Evolutionary conservation across 495 filamentous ascomycete genomes (phyloP), one percentile per base, ranked within the genome.

Genomic region (Immersiella caudata): DNA sequence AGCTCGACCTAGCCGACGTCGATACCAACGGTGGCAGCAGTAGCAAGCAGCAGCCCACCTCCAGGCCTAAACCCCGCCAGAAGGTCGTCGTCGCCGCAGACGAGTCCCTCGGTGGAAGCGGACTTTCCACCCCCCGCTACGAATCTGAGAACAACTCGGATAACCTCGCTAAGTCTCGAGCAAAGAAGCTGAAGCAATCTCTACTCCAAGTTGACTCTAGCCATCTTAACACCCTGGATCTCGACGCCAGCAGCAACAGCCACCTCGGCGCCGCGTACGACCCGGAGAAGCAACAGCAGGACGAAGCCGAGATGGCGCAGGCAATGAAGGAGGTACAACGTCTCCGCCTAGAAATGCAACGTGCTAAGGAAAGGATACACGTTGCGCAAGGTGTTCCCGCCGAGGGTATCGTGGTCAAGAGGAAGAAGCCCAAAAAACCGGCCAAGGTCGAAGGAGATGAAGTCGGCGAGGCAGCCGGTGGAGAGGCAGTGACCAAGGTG

Each of bases 311-410:
- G 76, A 94, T 97, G 91, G 84, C 82, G 29, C 88, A 84, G 73
- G 95, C 94, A 5, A 87, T 96, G 81, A 87, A 88, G 74, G 89
- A 97, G 74, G 90, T 99, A 16, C 94, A 97, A 80, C 83, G 87
- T 58, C 76, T 96, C 61, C 82, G 95, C 46, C 76, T 96, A 60
- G 91, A 94, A 76, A 97, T 99, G 93, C 94, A 97, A 79, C 81
- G 93, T 70, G 91, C 90, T 18, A 91, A 91, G 36, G 94, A 98
- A 79, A 80, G 92, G 61, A 90, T 96, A 36, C 83, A 91, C 74
- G 84, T 86, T 16, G 84, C 87, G 29, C 85, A 91, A 65, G 91
- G 88, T 3, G 86, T 88, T 3, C 84, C 88, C n/a, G 80, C 80
- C 5, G 92, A 92, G 68, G 92, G 90, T 12, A 88, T 83, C 6